Percentiles rank a stretch among this genome's conserved stretches.
Evolutionary conservation across 768 basidiomycete genomes (phyloP).

Genomic region (Naganishia antarctica): DNA sequence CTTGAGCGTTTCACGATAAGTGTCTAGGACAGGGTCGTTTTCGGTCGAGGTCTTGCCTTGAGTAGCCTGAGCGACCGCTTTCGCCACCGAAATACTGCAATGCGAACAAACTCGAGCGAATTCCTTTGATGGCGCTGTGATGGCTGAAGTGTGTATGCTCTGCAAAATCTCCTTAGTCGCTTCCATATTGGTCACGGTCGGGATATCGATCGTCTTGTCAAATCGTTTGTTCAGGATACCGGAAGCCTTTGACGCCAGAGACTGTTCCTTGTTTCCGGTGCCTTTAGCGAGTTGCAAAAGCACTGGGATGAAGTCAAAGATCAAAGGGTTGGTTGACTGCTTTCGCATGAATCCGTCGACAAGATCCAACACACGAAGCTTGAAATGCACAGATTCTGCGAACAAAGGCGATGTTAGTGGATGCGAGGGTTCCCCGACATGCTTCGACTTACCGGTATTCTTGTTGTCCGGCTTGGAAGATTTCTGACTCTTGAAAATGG

Average conservation of each 20-base stretch:
- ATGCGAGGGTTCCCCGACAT: conserved; percentile 5
- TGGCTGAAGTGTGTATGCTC: conserved; percentile 67
- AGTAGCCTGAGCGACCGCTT: conserved; percentile 49
- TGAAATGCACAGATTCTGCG: conserved; percentile 90
- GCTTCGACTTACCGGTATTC: conserved; percentile 59
- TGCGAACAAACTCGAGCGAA: conserved; percentile 62
- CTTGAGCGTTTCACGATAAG: conserved; percentile 62
- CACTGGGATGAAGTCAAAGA: conserved; percentile 66
- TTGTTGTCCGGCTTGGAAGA: conserved; percentile 58
- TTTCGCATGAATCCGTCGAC: conserved; percentile 76
- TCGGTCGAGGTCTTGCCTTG: conserved; percentile 16
- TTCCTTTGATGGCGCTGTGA: conserved; percentile 61
- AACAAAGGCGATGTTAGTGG: conserved; percentile 62
- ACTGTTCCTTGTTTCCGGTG: conserved; percentile 69
- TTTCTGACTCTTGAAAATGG: conserved; percentile 69
- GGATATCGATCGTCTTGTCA: conserved; percentile 67
- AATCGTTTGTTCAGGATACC: conserved; percentile 71
- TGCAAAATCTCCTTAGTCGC: conserved; percentile 56
- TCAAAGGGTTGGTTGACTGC: conserved; percentile 67
- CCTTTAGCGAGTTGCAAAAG: conserved; percentile 69
- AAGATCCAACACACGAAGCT: conserved; percentile 91
- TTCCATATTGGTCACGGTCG: conserved; percentile 52
- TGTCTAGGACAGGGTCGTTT: conserved; percentile 52
- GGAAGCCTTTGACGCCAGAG: conserved; percentile 80
- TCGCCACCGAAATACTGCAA: conserved; percentile 66